phyloP scores from a whole-genome alignment of 768 basidiomycete genomes.

The Mycena albidolilacea region DNA sequence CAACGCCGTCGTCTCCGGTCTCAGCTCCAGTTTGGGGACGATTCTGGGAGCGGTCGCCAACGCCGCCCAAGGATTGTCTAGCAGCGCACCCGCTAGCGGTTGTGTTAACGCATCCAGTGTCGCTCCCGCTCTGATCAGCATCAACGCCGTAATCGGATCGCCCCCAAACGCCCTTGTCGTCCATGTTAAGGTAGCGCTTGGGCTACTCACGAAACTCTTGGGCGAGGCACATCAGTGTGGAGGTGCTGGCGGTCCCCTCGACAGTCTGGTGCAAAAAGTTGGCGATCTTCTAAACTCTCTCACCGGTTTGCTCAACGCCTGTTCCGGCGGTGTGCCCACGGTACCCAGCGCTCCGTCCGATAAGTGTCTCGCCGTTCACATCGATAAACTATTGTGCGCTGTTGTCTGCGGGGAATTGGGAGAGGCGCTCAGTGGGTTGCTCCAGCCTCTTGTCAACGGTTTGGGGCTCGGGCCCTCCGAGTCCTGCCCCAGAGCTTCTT shows the following conservation, averaged over 20 bases:
- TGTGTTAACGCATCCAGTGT: not conserved
- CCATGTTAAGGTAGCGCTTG: conserved; percentile 3
- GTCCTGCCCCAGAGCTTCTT: not conserved
- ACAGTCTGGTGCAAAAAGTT: not conserved
- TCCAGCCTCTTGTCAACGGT: conserved; percentile 11
- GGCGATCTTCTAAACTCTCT: conserved; percentile 18
- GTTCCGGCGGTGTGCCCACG: conserved; percentile 15
- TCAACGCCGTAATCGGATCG: not conserved
- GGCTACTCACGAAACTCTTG: not conserved
- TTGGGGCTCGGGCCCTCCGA: conserved; percentile 1
- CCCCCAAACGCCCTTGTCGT: not conserved
- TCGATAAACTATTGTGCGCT: conserved; percentile 15
- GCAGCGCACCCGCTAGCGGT: not conserved
- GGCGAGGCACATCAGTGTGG: not conserved
- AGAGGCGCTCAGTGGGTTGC: not conserved
- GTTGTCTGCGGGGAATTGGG: conserved; percentile 21
- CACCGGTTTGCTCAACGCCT: not conserved
- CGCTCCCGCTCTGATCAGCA: not conserved
- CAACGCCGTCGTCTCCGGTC: no score
- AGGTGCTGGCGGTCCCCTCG: not conserved
- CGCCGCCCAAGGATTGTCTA: not conserved
- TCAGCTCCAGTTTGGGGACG: not conserved
- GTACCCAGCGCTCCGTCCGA: conserved; percentile 7
- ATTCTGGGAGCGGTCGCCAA: not conserved
- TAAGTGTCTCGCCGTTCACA: conserved; percentile 14